Conservation (phyloP, 1,284 basidiomycete genomes). For the Trametes pubescens region DNA sequence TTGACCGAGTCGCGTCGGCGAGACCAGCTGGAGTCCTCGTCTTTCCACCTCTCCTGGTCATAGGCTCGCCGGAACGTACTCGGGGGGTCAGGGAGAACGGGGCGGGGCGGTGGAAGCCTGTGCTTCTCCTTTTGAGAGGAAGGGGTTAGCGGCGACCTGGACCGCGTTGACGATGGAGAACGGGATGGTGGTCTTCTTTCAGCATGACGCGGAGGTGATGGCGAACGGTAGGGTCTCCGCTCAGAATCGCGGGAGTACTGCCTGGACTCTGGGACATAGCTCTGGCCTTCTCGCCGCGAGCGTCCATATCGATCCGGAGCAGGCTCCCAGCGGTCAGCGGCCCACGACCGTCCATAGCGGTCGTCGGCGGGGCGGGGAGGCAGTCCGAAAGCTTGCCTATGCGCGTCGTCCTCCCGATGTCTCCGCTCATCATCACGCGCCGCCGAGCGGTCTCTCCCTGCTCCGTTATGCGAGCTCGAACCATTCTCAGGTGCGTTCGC, state of each 20-base stretch:
- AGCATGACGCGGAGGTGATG: conserved; percentile 27
- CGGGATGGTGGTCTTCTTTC: conserved; percentile 28
- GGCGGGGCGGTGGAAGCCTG: conserved; percentile 39
- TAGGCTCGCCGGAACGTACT: conserved; percentile 29
- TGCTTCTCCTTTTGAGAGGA: conserved; percentile 41
- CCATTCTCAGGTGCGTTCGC: conserved; percentile 28
- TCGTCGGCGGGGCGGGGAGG: conserved; percentile 28
- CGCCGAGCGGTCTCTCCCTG: conserved; percentile 28
- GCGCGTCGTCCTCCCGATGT: conserved; percentile 44
- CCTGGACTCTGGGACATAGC: conserved; percentile 27
- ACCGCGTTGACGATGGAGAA: conserved; percentile 40
- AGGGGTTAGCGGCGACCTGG: conserved; percentile 39
- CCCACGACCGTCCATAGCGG: conserved; percentile 19
- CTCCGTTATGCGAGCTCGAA: conserved; percentile 24
- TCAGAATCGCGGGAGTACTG: conserved; percentile 33
- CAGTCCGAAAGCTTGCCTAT: conserved; percentile 28
- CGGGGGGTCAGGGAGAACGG: conserved; percentile 29
- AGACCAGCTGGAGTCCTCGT: conserved; percentile 20
- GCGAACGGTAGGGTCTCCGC: conserved; percentile 32
- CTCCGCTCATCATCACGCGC: conserved; percentile 57
- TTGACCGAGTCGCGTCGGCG: conserved; percentile 22
- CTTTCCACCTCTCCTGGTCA: conserved; percentile 33
- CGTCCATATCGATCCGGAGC: conserved; percentile 34
- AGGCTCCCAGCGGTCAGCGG: conserved; percentile 38
- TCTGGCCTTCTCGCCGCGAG: conserved; percentile 28